Conservation (phyloP, 257 asterid species). For the Dorcoceras hygrometricum region DNA sequence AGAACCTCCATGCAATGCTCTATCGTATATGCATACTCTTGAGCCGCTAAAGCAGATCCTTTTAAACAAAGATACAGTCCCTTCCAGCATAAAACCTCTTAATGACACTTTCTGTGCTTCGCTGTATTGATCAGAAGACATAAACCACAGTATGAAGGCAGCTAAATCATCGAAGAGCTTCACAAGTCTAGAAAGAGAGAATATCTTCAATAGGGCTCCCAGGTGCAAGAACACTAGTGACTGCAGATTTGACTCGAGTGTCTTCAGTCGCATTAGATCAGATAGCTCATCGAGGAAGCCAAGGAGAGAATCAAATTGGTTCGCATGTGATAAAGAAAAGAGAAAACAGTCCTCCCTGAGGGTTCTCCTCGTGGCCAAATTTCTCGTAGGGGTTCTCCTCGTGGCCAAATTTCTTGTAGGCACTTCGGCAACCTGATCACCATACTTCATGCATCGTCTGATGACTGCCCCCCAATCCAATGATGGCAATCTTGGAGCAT, state of each 20-base stretch:
- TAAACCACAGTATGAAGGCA: conserved; percentile 47
- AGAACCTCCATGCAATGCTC: conserved; percentile 76
- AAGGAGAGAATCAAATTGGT: conserved; percentile 67
- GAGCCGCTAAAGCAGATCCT: conserved; percentile 42
- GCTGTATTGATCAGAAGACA: conserved; percentile 46
- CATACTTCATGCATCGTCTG: conserved; percentile 80
- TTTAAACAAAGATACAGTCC: conserved; percentile 66
- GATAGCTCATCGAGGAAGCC: conserved; percentile 77
- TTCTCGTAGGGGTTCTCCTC: conserved; percentile 37
- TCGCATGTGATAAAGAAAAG: conserved; percentile 70
- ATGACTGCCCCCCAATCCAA: conserved; percentile 76
- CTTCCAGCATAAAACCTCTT: conserved; percentile 85
- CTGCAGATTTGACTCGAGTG: conserved; percentile 81
- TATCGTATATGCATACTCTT: conserved; percentile 42
- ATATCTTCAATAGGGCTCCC: conserved; percentile 62
- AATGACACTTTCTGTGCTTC: conserved; percentile 46
- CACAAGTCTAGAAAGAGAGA: conserved; percentile 62
- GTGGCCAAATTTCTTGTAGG: conserved; percentile 30
- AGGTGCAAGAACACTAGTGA: conserved; percentile 62
- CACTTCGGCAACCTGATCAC: conserved; percentile 51
- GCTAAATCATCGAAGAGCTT: conserved; percentile 73
- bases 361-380: conserved; percentile 37
- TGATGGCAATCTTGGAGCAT: conserved; percentile 75
- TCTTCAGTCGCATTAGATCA: conserved; percentile 68
- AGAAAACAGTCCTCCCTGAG: conserved; percentile 77